phyloP scores from a whole-genome alignment of 495 filamentous ascomycete species.

The Lindgomyces ingoldianus region DNA sequence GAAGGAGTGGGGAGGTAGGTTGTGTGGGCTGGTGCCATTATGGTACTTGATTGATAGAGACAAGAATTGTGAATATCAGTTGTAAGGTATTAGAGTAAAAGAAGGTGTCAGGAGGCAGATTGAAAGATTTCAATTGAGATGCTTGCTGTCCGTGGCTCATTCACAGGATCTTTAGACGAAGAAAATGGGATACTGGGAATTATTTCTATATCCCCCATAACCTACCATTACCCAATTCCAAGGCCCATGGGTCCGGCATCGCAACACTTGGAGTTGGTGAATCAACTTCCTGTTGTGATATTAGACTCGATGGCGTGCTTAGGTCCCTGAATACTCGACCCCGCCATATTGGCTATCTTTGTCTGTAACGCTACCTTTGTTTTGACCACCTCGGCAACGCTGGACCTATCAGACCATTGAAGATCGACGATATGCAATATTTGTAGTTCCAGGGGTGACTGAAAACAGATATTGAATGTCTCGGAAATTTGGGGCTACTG shows the following conservation, averaged over 20 bases:
- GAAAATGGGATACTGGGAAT: background rate
- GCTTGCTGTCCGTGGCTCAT: background rate
- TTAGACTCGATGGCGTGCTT: slow-evolving; percentile 30
- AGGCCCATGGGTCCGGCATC: background rate
- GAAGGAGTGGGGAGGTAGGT: slow-evolving; percentile 6
- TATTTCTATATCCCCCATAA: background rate
- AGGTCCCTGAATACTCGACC: slow-evolving; percentile 8
- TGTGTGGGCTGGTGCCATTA: slow-evolving; percentile 28
- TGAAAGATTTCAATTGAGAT: background rate
- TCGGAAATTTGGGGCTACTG: no score
- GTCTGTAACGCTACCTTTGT: no score
- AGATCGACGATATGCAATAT: background rate
- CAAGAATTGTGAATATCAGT: background rate
- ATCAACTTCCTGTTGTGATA: slow-evolving; percentile 26
- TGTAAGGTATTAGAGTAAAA: background rate
- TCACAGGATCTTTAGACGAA: background rate
- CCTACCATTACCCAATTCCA: no score
- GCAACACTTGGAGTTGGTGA: background rate
- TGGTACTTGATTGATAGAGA: background rate
- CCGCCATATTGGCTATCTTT: slow-evolving; percentile 10
- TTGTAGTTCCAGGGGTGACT: no score
- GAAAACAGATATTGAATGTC: no score
- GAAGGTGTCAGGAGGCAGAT: background rate
- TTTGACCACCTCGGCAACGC: no score
- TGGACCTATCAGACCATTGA: background rate